These are phyloP conservation scores for Gossypium bickii DNA, from an alignment of 345 rosid species.

Conservation along the genomic window DNA sequence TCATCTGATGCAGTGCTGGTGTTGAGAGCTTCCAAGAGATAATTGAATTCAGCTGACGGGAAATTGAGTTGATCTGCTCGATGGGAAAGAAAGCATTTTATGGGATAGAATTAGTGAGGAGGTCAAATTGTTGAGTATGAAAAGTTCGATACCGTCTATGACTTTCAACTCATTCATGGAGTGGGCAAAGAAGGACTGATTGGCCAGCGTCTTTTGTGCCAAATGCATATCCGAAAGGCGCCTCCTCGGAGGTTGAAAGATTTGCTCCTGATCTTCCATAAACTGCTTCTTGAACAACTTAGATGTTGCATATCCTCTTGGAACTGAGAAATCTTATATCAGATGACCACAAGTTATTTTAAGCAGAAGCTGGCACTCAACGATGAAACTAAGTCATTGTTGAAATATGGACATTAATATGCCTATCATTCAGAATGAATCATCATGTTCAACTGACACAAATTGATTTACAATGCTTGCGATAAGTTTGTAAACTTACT, in stretches of 20 bases:
- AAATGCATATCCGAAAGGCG: conserved; percentile 32
- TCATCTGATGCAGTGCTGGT: conserved; percentile 26
- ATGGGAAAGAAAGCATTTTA: neutral
- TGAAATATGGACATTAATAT: neutral
- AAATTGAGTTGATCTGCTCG: conserved; percentile 29
- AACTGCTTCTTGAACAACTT: conserved; percentile 44
- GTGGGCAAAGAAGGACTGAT: conserved; percentile 27
- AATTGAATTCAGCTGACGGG: conserved; percentile 35
- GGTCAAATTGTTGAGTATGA: neutral
- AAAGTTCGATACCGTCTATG: conserved; percentile 31
- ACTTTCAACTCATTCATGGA: conserved; percentile 32
- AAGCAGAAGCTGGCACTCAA: neutral
- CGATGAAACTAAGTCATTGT: neutral
- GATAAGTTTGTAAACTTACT: conserved; percentile 27
- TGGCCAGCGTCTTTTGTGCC: conserved; percentile 25
- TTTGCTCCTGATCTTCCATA: conserved; percentile 41
- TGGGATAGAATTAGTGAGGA: neutral
- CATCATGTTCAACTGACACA: neutral
- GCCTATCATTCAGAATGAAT: neutral
- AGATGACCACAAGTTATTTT: neutral
- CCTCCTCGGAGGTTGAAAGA: conserved; percentile 40
- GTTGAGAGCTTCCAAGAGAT: conserved; percentile 34
- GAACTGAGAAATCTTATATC: conserved; percentile 29
- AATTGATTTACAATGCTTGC: neutral
- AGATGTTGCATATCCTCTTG: conserved; percentile 39